Base-by-base conservation (phyloP, 352 stramenopile species). In the Ophiocytium majus region DNA sequence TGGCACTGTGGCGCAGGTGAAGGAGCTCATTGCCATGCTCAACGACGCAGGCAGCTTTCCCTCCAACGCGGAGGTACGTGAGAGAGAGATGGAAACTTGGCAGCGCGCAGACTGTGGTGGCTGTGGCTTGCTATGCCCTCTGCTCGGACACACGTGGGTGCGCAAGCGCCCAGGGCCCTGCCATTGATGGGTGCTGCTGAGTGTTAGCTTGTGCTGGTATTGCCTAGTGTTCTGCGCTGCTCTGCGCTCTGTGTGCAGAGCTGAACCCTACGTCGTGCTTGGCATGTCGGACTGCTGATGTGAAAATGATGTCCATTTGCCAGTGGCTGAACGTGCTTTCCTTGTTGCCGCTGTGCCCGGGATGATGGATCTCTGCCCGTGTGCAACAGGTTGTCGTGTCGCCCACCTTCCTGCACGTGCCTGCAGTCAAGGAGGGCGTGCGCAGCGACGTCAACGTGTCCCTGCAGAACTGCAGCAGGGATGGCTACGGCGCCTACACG, bases 401-500 rank as follows among this genome's bases (percentile, higher is more conserved):
- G 31, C 95, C 95, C 0, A 91, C 95, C 50, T 90, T 93, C 50
- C 87, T 97, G 80, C 93, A 97, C 90, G 43, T 92, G 14, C 79
- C 80, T 50, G 66, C 75, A 19, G 90, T 92, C 0, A 83, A 88
- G 50, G 78, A 66, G 63, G 82, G 19, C 76, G 64, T 93, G n/a
- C 74, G 75, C 71, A 28, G 80, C 79, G 84, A 91, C 82, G 74
- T 85, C 28, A 87, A 87, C 64, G 83, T 87, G 1, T 35, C 32
- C 17, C 66, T 78, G 35, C 66, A 78, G 66, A 78, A 78, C 17
- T 78, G 66, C 66, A 43, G 32, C 66, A 17, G n/a, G 28, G 91
- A 88, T 36, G 93, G 92, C 32, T 88, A 85, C 31, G 94, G 94
- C 33, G 94, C 94, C 1, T 98, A 92, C 91, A 98, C 94, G 37